These are phyloP conservation scores for Fraxinus sp. DNA, from an alignment of 305 asterid species.

Conservation along the genomic window DNA sequence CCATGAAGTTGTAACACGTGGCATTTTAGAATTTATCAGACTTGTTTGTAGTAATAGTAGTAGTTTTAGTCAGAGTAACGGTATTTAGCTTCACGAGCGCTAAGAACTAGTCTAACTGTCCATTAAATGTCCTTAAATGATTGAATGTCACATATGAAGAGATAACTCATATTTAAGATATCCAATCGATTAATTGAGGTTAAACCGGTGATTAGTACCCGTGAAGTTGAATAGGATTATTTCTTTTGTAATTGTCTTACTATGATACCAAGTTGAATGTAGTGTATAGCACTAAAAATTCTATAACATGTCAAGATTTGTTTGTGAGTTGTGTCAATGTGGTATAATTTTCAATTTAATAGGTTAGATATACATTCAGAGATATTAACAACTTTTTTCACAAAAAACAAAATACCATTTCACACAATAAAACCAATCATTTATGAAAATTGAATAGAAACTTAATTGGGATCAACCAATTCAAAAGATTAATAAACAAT, in stretches of 20 bases:
- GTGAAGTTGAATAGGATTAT: background rate
- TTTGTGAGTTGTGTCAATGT: background rate
- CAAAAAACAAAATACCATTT: background rate
- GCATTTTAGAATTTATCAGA: background rate
- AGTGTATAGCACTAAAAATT: background rate
- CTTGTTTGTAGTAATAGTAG: background rate
- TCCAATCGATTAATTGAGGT: background rate
- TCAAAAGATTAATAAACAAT: background rate
- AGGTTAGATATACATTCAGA: background rate
- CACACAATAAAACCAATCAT: background rate
- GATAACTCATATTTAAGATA: background rate
- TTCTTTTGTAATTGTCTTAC: background rate
- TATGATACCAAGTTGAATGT: background rate
- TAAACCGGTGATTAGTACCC: too few relatives aligned
- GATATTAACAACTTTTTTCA: background rate
- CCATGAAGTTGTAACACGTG: background rate
- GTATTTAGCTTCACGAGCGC: background rate
- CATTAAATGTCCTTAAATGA: background rate
- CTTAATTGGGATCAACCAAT: background rate
- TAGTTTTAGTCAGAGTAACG: background rate
- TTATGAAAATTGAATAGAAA: background rate
- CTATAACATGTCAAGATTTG: background rate
- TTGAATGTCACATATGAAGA: background rate
- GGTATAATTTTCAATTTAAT: background rate
- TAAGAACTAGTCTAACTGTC: background rate